A percentile compares a stretch with the other conserved stretches of the same genome.
These are phyloP conservation scores for Phaeomoniella chlamydospora DNA, from an alignment of 2,329 filamentous ascomycete species.

Conservation along the genomic window DNA sequence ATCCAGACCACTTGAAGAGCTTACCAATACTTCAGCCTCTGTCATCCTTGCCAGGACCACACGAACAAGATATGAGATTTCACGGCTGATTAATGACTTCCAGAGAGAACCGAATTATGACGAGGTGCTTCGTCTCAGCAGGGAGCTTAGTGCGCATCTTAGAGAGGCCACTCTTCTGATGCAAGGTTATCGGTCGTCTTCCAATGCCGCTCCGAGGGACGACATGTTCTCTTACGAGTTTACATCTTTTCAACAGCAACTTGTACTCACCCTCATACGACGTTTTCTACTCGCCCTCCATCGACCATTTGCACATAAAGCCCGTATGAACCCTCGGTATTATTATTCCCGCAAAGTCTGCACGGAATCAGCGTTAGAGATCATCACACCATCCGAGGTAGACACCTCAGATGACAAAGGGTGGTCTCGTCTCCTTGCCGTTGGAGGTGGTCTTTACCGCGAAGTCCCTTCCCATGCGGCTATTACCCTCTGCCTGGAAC, in stretches of 20 bases:
- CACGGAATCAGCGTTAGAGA: slow-evolving; percentile 18
- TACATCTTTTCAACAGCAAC: slow-evolving; percentile 30
- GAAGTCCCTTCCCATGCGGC: slow-evolving; percentile 17
- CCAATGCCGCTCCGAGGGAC: neutral
- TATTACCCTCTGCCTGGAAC: slow-evolving; percentile 15
- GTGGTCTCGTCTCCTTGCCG: slow-evolving; percentile 15
- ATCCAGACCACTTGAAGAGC: slow-evolving; percentile 2
- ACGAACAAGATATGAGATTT: slow-evolving; percentile 15
- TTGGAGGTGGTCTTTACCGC: slow-evolving; percentile 20
- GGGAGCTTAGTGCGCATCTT: slow-evolving; percentile 11
- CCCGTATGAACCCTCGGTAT: slow-evolving; percentile 17
- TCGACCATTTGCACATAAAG: slow-evolving; percentile 21
- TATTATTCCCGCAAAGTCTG: slow-evolving; percentile 23
- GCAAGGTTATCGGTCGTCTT: no score
- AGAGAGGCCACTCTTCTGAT: neutral
- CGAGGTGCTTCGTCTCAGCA: slow-evolving; percentile 16
- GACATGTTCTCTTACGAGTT: neutral
- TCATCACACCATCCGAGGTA: slow-evolving; percentile 18
- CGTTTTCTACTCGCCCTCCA: slow-evolving; percentile 43
- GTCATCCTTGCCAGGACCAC: slow-evolving; percentile 15
- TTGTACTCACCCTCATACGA: slow-evolving; percentile 36
- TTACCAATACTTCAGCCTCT: slow-evolving; percentile 16
- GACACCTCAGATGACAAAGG: slow-evolving; percentile 2
- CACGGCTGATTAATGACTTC: slow-evolving; percentile 15
- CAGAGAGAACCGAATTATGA: slow-evolving; percentile 18